Base-by-base conservation (phyloP, 257 asterid genomes). In the Handroanthus guayacan region DNA sequence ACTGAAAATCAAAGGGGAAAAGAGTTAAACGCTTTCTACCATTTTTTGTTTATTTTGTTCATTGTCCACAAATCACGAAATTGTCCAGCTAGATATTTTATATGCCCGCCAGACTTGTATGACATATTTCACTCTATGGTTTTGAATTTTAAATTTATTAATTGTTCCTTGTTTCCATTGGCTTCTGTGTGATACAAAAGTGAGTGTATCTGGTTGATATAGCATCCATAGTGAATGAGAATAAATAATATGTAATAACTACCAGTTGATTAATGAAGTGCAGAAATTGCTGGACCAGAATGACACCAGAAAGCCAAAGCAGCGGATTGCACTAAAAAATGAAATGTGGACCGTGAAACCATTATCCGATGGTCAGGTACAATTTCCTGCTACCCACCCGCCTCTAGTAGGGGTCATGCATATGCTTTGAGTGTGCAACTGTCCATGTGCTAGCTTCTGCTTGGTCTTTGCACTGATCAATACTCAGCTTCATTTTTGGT, bases 271-370 rank as follows among this genome's bases (percentile, higher is more conserved):
- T 73, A 60, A 41, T 85, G 79, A 82, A 81, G 82, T 90, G 88
- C 97, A 95, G 99, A 92, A 92, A 82, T 88, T 86, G 86, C 87
- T 95, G 90, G 94, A 88, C 56, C 97, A 91, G 86, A 86, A 82
- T 62, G 91, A 86, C 79, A 82, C 79, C 83, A 86, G 84, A 82
- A 86, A 75, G 83, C 87, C 91, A 67, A 93, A 93, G 68, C 99
- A 95, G 81, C 87, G 87, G 38, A 80, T 91, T 77, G 97, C 98
- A 56, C 81, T 95, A 64, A 93, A 87, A 85, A 95, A 95, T 82
- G 98, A 92, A 81, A 90, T 93, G 96, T 95, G 95, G 94, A 87
- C 78, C 70, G 83, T 88, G 60, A 95, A 95, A 80, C 99, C 98
- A 14, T 76, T 87, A 58, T 90, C 97, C 36, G 97, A 93, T 83